Base-by-base conservation (phyloP, 345 rosid species). In the Rubroshorea leprosula region DNA sequence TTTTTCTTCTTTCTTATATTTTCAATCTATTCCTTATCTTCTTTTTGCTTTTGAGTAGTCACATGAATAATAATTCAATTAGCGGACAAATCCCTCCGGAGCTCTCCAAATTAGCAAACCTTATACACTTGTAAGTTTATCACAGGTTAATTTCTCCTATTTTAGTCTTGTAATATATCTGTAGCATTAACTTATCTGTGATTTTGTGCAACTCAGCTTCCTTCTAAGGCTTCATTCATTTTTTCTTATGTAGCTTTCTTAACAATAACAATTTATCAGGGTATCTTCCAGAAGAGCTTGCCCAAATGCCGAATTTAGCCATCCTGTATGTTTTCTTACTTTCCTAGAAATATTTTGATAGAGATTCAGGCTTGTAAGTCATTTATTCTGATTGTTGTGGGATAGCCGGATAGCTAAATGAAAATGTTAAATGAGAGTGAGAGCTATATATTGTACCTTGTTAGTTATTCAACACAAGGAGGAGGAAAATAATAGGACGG, bases 61-160 rank as follows among this genome's bases (percentile, higher is more conserved):
- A 93, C 79, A 83, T 93, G 97, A 93, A 93, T 69, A 93, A 93
- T 74, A 93, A 93, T 72, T 93, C 97, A 49, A 79, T 93, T 27
- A 89, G 96, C 31, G 99, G 99, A 23, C 86, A 78, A 77, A 85
- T 93, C 61, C 99, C 99, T 0, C 76, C 83, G 1, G 97, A 89
- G 66, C 77, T 93, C 45, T 83, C 96, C 58, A 80, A 74, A 72
- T 67, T 93, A 58, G 91, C 97, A 0, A 73, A 26, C 41, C 91
- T 93, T 69, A 74, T 93, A 78, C 99, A 93, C 89, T 70, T 93
- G 99, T 93, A 83, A 89, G 97, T 80, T 58, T 51, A 49, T 62
- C 39, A 12, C 55, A 41, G 53, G 26, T 68, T 41, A 54, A 57
- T 61, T 46, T 58, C 61, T 27, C 50, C 46, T 35, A 18, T 26